Percentiles rank a stretch among this genome's conserved stretches.
Evolutionary conservation across 345 rosid genomes (phyloP).

Genomic region (Reutealis trisperma): DNA sequence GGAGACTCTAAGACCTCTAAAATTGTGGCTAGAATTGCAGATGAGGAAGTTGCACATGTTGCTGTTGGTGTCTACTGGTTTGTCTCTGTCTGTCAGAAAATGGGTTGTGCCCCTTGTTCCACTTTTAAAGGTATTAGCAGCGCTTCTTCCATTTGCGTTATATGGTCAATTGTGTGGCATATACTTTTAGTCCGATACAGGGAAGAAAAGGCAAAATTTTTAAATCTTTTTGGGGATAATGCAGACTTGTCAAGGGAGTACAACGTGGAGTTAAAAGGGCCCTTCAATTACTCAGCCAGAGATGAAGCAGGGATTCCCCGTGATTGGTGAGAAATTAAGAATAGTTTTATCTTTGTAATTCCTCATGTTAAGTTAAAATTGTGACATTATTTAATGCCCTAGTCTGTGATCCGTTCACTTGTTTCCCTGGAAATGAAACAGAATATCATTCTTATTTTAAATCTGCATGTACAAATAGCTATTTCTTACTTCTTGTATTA

Average conservation of each 20-base stretch:
- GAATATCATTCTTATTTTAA: neutral
- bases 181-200: constrained; percentile 1
- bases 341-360: constrained; percentile 4
- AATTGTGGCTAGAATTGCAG: constrained; percentile 73
- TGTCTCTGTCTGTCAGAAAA: constrained; percentile 62
- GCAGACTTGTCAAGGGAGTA: constrained; percentile 76
- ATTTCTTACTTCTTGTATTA: constrained; percentile 4
- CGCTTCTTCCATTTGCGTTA: neutral
- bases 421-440: neutral
- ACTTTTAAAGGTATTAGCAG: constrained; percentile 69
- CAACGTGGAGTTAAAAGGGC: constrained; percentile 82
- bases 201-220: neutral
- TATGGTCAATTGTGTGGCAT: neutral
- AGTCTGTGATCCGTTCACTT: neutral
- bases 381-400: neutral
- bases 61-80: constrained; percentile 94
- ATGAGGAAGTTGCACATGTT: constrained; percentile 94
- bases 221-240: constrained; percentile 16
- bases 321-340: constrained; percentile 54
- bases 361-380: neutral
- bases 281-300: constrained; percentile 86
- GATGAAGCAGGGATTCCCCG: constrained; percentile 93
- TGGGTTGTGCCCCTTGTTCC: constrained; percentile 67
- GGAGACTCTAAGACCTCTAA: constrained; percentile 81
- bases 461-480: neutral